Conservation (phyloP, 768 basidiomycete genomes). For the Tulasnella sp. region DNA sequence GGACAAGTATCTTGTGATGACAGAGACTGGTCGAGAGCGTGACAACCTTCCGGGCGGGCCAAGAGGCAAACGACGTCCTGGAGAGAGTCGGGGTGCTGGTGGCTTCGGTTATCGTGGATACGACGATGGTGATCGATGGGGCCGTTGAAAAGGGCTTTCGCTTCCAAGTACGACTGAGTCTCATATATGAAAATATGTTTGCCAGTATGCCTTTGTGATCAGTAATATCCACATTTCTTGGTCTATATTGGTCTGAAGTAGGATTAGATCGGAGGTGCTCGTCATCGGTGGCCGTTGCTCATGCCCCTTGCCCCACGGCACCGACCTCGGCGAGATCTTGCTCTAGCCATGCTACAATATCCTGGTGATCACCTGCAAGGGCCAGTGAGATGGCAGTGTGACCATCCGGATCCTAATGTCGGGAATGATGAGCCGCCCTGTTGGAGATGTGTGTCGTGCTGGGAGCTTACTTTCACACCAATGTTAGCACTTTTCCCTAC, state of each 20-base stretch:
- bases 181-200: too few species aligned
- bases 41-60: not conserved
- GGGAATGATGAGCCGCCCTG: conserved; percentile 7
- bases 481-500: conserved; percentile 54
- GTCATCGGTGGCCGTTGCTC: not conserved
- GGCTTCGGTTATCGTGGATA: too few species aligned
- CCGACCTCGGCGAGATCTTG: conserved; percentile 5
- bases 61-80: not conserved
- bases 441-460: not conserved
- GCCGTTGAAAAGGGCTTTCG: too few species aligned
- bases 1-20: conserved; percentile 7
- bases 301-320: conserved; percentile 4
- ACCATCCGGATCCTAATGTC: conserved; percentile 52
- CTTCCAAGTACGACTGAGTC: too few species aligned
- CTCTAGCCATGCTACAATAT: conserved; percentile 34
- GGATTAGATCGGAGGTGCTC: not conserved
- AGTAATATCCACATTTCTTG: too few species aligned
- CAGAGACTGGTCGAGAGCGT: not conserved
- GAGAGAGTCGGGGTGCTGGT: too few species aligned
- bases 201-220: too few species aligned
- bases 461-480: conserved; percentile 43
- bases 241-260: too few species aligned
- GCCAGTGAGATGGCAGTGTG: conserved; percentile 53
- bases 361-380: conserved; percentile 42
- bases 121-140: too few species aligned